Evolutionary conservation across 2,329 filamentous ascomycete genomes (phyloP), one percentile per base, ranked within the genome.

Genomic region (Phialophora chinensis): DNA sequence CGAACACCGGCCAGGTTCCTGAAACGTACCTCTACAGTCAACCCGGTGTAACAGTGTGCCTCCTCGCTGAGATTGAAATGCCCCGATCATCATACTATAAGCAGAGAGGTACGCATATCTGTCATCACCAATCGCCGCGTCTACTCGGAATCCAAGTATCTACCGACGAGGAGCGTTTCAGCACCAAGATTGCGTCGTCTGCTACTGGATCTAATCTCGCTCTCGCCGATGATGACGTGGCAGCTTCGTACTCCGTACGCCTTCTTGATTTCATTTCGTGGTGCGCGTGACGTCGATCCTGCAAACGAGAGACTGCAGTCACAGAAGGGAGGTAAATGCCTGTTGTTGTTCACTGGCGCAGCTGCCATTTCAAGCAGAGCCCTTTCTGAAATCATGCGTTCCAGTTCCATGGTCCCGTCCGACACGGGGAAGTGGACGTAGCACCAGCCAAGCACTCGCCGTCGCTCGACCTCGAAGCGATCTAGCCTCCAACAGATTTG

Each of bases 171-270:
- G 17, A 29, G n/a, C 52, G 17, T 20, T 62, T 54, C 35, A 47
- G 25, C 25, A 20, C 42, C 60, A 52, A 44, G 14, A 5, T 25
- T 17, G 47, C 47, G 31, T 31, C 59, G 31, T 29, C 60, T 33
- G 35, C 50, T 49, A 49, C 50, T 17, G 25, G 20, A 31, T 49
- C 25, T 35, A 27, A 31, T 49, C 25, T 35, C 60, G 20, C 25
- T 56, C 33, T 31, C 38, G 10, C 44, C 27, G 20, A 20, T 23
- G 60, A 49, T 62, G 60, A 62, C 60, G 60, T 62, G 60, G 60
- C 60, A 29, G 52, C 20, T 56, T 44, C 49, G 60, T 62, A 62
- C 60, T 55, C 60, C 35, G 50, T 62, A 20, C 23, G 11, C 60
- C 20, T 56, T 56, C n/a, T 14, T 14, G n/a, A 47, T 56, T 62